These are phyloP conservation scores for Penicillium sp. DNA, from an alignment of 2,329 filamentous ascomycete genomes.

Conservation along the genomic window DNA sequence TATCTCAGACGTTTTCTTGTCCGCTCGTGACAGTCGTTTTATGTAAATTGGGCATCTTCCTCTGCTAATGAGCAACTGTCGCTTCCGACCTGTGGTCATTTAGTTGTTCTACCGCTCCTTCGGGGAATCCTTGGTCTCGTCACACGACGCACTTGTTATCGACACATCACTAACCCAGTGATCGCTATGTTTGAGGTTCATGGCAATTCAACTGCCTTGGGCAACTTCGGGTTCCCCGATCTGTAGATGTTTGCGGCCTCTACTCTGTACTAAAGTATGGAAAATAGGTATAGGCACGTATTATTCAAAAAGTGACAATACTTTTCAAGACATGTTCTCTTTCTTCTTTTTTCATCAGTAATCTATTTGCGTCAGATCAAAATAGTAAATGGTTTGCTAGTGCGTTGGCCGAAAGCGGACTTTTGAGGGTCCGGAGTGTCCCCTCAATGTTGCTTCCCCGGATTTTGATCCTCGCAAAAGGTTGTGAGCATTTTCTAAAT, in stretches of 20 bases:
- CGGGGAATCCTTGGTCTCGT: constrained; percentile 13
- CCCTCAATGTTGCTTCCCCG: constrained; percentile 5
- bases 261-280: not conserved
- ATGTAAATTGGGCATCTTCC: not conserved
- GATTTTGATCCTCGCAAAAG: not conserved
- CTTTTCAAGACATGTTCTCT: not conserved
- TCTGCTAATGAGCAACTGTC: not conserved
- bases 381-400: not conserved
- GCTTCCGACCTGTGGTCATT: constrained; percentile 1
- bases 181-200: not conserved
- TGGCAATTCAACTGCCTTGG: not conserved
- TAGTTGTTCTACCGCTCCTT: constrained; percentile 10
- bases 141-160: constrained; percentile 20
- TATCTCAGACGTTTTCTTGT: not conserved
- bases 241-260: not conserved
- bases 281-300: not conserved
- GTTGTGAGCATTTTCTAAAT: not conserved
- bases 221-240: not conserved
- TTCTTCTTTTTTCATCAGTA: not conserved
- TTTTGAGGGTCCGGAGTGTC: not conserved
- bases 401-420: constrained; percentile 1
- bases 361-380: constrained; percentile 6
- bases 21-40: constrained; percentile 6
- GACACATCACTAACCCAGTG: constrained; percentile 17
- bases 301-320: constrained; percentile 1